phyloP scores from a whole-genome alignment of 2,329 filamentous ascomycete genomes.

The Xylaria sp. region DNA sequence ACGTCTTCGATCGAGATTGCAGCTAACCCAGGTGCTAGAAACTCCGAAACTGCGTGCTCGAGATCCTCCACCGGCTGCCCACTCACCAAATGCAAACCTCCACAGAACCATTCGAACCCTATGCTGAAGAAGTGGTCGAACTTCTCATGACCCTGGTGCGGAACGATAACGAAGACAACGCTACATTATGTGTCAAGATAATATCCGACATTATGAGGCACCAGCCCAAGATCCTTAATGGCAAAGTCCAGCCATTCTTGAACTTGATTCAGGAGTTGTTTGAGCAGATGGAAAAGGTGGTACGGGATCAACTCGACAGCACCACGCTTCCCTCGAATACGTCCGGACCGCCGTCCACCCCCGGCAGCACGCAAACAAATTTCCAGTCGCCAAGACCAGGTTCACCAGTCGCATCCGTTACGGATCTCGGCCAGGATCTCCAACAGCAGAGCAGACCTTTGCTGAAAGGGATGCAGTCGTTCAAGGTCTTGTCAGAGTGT shows the following conservation, averaged over 20 bases:
- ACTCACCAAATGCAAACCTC: constrained; percentile 69
- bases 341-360: constrained; percentile 67
- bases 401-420: constrained; percentile 81
- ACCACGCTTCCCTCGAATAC: constrained; percentile 58
- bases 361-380: constrained; percentile 65
- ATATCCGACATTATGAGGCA: constrained; percentile 96
- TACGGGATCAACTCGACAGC: constrained; percentile 92
- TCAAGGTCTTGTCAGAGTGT: constrained; percentile 97
- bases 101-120: constrained; percentile 81
- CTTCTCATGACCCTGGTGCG: constrained; percentile 86
- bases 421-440: constrained; percentile 79
- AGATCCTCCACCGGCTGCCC: constrained; percentile 86
- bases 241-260: constrained; percentile 86
- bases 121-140: constrained; percentile 86
- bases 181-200: constrained; percentile 96
- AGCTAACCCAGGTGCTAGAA: constrained; percentile 56
- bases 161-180: constrained; percentile 97
- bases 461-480: constrained; percentile 94
- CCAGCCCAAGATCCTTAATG: constrained; percentile 77
- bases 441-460: constrained; percentile 81
- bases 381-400: constrained; percentile 88
- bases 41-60: constrained; percentile 89
- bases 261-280: constrained; percentile 95
- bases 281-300: constrained; percentile 89
- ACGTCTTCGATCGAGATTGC: neutral